A percentile compares a stretch with the other conserved stretches of the same genome.
These are phyloP conservation scores for Fagus sylvatica DNA, from an alignment of 306 rosid genomes.

Conservation along the genomic window DNA sequence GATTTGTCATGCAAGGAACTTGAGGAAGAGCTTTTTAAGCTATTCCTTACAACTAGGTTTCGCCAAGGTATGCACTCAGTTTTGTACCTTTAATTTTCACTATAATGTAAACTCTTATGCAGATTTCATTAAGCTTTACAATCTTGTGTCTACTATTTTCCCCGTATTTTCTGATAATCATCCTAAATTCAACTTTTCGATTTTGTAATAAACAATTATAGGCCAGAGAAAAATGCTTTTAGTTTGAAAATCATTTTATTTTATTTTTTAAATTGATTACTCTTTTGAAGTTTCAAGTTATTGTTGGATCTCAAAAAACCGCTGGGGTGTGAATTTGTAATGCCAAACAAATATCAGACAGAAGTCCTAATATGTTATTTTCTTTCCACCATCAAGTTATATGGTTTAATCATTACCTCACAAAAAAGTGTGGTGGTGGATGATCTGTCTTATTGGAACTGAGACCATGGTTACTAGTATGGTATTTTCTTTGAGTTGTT, in stretches of 20 bases:
- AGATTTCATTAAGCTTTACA: neutral
- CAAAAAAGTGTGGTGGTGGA: neutral
- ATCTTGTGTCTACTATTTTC: neutral
- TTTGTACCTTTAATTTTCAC: constrained; percentile 3
- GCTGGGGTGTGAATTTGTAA: neutral
- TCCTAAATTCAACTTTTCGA: neutral
- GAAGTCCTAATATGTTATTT: neutral
- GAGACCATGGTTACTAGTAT: neutral
- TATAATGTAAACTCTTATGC: neutral
- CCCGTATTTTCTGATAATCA: too few species aligned
- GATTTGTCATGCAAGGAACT: constrained; percentile 34
- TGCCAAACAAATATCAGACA: neutral
- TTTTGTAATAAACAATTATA: neutral
- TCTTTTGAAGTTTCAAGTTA: constrained; percentile 10
- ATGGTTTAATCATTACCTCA: neutral
- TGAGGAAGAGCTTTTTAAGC: constrained; percentile 56
- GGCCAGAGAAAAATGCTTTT: neutral
- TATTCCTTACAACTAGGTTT: constrained; percentile 57
- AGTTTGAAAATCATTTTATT: neutral
- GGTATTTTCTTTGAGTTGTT: neutral
- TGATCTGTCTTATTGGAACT: neutral
- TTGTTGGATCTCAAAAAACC: constrained; percentile 1
- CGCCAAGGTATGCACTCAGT: constrained; percentile 54
- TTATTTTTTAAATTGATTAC: neutral
- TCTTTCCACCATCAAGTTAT: neutral